Base-by-base conservation (phyloP, 768 basidiomycete species). In the Leccinellum rugosiceps region DNA sequence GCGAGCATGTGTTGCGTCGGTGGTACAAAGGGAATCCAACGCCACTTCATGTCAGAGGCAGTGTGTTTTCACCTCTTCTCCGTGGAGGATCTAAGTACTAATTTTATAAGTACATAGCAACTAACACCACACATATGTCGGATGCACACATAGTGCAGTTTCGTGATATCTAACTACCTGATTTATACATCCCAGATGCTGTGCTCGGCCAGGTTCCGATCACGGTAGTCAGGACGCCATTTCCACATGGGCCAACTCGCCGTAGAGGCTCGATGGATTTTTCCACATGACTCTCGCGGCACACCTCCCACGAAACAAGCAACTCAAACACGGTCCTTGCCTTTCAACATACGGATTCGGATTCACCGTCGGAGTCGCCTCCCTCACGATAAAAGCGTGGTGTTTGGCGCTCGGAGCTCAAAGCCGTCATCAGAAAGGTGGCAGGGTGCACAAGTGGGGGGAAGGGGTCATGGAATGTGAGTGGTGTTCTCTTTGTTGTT, bases 281-380 rank as follows among this genome's bases (percentile, higher is more conserved):
- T n/a, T 38, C n/a, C 38, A n/a, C 4, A 38, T 76, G 8, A 71
- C 76, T 56, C 69, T 90, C 13, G 82, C 83, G 10, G 71, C 74
- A 48, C 85, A 88, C 65, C 77, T 83, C 3, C 82, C 85, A 0
- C 59, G 56, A 14, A 83, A 83, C 68, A 80, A 83, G 55, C 83
- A 87, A 65, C 78, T 87, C 25, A 74, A 17, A 87, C 64, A 85
- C 83, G 81, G 77, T 85, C 30, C 87, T 89, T 68, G 77, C 81
- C 13, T 87, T 86, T 63, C 84, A 88, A 51, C 62, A 81, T 21
- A 81, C 85, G 77, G 80, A 83, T 56, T 63, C 86, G 53, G 87
- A 87, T 69, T 72, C 78, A 4, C 74, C 78, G 7, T 70, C 75
- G 26, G 68, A 73, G 21, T 64, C 65, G 17, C 76, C 80, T 41